Conservation (phyloP, 2,329 filamentous ascomycete species). For the Pseudohalonectria lignicola region DNA sequence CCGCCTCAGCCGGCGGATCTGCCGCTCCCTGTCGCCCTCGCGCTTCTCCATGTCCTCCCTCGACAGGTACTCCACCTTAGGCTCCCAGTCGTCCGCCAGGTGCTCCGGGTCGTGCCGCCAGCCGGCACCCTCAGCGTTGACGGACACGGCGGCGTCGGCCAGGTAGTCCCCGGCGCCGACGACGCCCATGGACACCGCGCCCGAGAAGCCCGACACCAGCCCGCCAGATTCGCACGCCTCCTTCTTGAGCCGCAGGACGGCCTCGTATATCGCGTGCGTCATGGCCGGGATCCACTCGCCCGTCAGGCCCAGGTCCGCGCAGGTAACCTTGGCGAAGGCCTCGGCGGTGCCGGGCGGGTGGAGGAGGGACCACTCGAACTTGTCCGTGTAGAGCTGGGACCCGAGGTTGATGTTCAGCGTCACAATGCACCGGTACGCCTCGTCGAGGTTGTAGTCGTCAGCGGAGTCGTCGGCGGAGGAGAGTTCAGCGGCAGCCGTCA, state of each 20-base stretch:
- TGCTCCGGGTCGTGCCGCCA: slow-evolving; percentile 95
- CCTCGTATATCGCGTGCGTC: slow-evolving; percentile 94
- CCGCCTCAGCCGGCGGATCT: slow-evolving; percentile 73
- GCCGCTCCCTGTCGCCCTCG: slow-evolving; percentile 85
- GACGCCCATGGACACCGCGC: slow-evolving; percentile 4
- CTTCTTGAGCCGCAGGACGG: slow-evolving; percentile 85
- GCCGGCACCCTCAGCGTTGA: slow-evolving; percentile 44
- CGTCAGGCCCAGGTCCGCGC: slow-evolving; percentile 77
- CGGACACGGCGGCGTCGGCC: slow-evolving; percentile 63
- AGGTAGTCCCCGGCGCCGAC: slow-evolving; percentile 60
- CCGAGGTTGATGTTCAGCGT: slow-evolving; percentile 84
- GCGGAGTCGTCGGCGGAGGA: slow-evolving; percentile 51
- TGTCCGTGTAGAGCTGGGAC: slow-evolving; percentile 88
- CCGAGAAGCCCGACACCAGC: slow-evolving; percentile 54
- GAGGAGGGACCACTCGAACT: slow-evolving; percentile 93
- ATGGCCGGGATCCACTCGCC: slow-evolving; percentile 93
- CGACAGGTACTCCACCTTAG: slow-evolving; percentile 68
- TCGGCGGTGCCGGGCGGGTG: slow-evolving; percentile 89
- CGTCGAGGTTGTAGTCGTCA: slow-evolving; percentile 80
- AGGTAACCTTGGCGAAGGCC: slow-evolving; percentile 84
- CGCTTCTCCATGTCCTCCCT: slow-evolving; percentile 98
- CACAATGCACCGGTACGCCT: slow-evolving; percentile 89
- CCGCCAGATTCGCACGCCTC: slow-evolving; percentile 90
- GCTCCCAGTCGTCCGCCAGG: slow-evolving; percentile 74
- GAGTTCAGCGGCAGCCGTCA: slow-evolving; percentile 60